Conservation (phyloP, 352 stramenopile species). For the Aphanomyces astaci region DNA sequence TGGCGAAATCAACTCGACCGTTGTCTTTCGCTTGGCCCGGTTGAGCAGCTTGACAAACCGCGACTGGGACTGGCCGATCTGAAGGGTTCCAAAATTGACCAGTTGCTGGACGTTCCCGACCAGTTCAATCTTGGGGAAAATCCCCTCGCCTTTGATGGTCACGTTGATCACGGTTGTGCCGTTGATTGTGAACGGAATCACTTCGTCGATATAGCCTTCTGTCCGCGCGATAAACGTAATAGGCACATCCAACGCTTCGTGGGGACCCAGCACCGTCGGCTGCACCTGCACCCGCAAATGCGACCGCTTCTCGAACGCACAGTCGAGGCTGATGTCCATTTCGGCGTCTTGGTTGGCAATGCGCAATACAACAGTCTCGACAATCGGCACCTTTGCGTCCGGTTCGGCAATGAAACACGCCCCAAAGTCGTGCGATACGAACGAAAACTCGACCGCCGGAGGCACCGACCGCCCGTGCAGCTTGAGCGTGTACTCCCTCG, state of each 20-base stretch:
- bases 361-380: constrained; percentile 50
- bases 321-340: constrained; percentile 79
- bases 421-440: constrained; percentile 86
- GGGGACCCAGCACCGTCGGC: constrained; percentile 72
- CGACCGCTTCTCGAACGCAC: constrained; percentile 81
- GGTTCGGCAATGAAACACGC: constrained; percentile 85
- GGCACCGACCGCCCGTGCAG: constrained; percentile 69
- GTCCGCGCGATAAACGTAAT: constrained; percentile 85
- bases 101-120: constrained; percentile 77
- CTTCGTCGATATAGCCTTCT: constrained; percentile 71
- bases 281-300: constrained; percentile 79
- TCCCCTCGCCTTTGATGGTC: constrained; percentile 62
- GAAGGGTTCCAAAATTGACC: constrained; percentile 74
- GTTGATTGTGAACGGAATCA: constrained; percentile 88
- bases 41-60: constrained; percentile 82
- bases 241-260: constrained; percentile 62
- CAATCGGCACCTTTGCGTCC: constrained; percentile 37
- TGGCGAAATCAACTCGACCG: constrained; percentile 43
- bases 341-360: constrained; percentile 86
- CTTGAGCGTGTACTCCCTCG: constrained; percentile 68
- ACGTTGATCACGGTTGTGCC: constrained; percentile 71
- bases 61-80: constrained; percentile 65
- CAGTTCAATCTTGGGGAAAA: constrained; percentile 79
- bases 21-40: constrained; percentile 64
- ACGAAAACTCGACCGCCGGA: constrained; percentile 85